Base-by-base conservation (phyloP, 495 filamentous ascomycete genomes). In the Hypomontagnella monticulosa region DNA sequence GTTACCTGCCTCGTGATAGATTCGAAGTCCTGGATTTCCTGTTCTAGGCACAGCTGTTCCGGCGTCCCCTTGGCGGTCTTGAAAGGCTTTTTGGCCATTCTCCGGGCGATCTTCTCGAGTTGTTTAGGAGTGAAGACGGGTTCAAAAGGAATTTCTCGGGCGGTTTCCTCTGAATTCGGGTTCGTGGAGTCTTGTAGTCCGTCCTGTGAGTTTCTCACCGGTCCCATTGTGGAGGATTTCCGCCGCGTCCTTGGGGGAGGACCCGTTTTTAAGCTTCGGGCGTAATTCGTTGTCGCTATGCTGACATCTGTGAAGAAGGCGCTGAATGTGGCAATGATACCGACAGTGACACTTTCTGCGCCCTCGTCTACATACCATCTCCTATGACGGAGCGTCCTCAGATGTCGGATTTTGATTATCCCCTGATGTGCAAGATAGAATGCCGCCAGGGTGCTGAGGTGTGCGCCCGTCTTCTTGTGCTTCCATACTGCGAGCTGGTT, bases 241-340 rank as follows among this genome's bases (percentile, higher is more conserved):
- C 57, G 37, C 4, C 57, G 57, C 9, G 47, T 3, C 23, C 23
- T 11, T 16, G 57, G 30, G 12, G 3, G 8, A 3, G 47, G 47
- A 11, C 14, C 12, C 6, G 57, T 52, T n/a, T 61, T 51, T 32
- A 61, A 44, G 12, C 7, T 80, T 76, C 0, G 88, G 85, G 15
- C 92, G 81, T 60, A 89, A 84, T 5, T 83, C 83, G 19, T 91
- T 67, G 5, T 85, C 86, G 73, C 87, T 85, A 71, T 88, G 80
- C 52, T 91, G 10, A 61, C 80, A 40, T 81, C 84, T 1, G 83
- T 79, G 18, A 88, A 78, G 4, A 87, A 85, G 6, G 88, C 87
- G 36, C 89, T 79, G 10, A 87, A 74, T 0, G 88, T 86, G 40
- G 85, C 84, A 4, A 89, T 83, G 23, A 76, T 75, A 11, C 85